A percentile compares a stretch with the other conserved stretches of the same genome.
These are phyloP conservation scores for Penicillium macrosclerotiorum DNA, from an alignment of 495 filamentous ascomycete species.

Conservation along the genomic window DNA sequence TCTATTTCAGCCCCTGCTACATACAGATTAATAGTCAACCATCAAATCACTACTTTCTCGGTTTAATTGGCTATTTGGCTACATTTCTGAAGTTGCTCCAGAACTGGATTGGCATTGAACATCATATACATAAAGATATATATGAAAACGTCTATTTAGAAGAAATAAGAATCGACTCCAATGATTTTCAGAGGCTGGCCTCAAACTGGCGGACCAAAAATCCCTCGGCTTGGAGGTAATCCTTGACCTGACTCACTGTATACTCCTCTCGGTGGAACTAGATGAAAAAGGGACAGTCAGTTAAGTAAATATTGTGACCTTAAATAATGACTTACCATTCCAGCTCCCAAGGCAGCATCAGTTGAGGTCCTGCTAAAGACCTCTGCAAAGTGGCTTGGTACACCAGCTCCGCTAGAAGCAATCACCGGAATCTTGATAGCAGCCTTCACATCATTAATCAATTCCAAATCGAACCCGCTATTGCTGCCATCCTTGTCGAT, in stretches of 20 bases:
- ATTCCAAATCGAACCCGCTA: slow-evolving; percentile 90
- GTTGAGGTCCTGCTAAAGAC: slow-evolving; percentile 83
- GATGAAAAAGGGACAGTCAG: slow-evolving; percentile 11
- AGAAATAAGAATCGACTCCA: background rate
- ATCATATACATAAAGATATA: no score
- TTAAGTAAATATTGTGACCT: background rate
- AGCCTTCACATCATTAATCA: slow-evolving; percentile 82
- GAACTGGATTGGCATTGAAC: no score
- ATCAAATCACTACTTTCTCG: no score
- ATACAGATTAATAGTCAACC: no score
- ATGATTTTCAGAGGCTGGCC: slow-evolving; percentile 28
- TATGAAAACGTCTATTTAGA: background rate
- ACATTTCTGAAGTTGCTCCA: no score
- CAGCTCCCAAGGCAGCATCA: slow-evolving; percentile 91
- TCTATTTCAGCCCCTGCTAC: no score
- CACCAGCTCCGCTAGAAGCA: slow-evolving; percentile 89
- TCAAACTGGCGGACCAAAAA: slow-evolving; percentile 77
- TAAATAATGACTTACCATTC: slow-evolving; percentile 63
- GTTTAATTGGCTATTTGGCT: no score
- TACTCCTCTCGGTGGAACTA: slow-evolving; percentile 94
- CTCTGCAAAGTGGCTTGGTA: slow-evolving; percentile 84
- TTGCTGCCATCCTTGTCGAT: slow-evolving; percentile 97
- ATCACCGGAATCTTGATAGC: slow-evolving; percentile 90
- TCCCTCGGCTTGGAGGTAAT: slow-evolving; percentile 65
- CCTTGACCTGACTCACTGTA: slow-evolving; percentile 92